Evolutionary conservation across 78 protist genomes (phyloP), one percentile per base, ranked within the genome.

Genomic region (Polysphondylium violaceum): DNA sequence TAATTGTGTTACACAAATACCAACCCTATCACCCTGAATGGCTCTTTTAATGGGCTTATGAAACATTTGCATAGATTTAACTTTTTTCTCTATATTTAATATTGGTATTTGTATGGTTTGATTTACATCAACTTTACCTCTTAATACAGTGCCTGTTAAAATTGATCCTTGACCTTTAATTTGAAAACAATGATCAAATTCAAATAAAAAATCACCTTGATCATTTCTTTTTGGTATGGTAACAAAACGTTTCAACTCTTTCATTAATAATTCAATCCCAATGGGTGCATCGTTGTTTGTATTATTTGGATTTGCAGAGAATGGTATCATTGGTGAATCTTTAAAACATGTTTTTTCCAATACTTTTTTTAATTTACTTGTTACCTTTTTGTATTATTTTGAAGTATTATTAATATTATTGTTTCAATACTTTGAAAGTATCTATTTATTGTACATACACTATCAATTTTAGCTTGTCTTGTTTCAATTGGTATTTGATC

Each of bases 171-270:
- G 93, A 19, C 99, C 99, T 40, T 97, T 94, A 71, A 98, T 96
- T 33, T 76, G 93, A 73, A 98, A 98, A 94, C 99, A 98, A 78
- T 98, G 99, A 79, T 98, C 99, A 83, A 98, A 94, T 36, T 97
- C 96, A 50, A 97, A 93, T 40, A 94, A 58, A 2, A 98, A 92
- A 8, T 95, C 86, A 5, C 83, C 96, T 0, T 6, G 33, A 12
- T 38, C 55, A 8, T 69, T 60, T 40, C 91, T 51, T 23, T 65
- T 35, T 8, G 76, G 94, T 53, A 67, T 5, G 4, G 2, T 31
- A 16, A 65, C 27, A 58, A 72, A 72, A 6, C 50, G 50, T 3
- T 23, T 23, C 25, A 78, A n/a, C 31, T 69, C 71, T 44, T 65
- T 50, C 0, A 64, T 67, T 21, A 88, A 41, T 43, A 51, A 4